These are phyloP conservation scores for Echinochloa phyllopogon DNA, from an alignment of 176 grass and related monocot genomes.

Conservation along the genomic window DNA sequence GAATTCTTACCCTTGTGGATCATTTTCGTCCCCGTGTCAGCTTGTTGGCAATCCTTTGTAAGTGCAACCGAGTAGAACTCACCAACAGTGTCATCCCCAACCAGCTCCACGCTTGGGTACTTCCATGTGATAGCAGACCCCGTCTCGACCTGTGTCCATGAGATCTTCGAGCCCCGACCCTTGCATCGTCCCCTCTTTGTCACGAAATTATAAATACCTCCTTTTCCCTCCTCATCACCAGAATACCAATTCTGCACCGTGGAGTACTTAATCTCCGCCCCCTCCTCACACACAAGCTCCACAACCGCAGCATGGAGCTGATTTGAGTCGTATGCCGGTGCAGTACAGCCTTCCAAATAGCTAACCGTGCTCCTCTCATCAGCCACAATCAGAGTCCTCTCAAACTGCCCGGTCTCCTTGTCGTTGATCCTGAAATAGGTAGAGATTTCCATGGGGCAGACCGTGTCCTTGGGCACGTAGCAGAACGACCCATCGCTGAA, in stretches of 20 bases:
- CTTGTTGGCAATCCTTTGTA: constrained; percentile 94
- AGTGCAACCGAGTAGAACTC: constrained; percentile 96
- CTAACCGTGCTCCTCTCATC: constrained; percentile 84
- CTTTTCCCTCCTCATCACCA: constrained; percentile 80
- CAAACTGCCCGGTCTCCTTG: constrained; percentile 86
- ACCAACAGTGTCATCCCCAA: constrained; percentile 79
- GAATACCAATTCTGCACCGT: constrained; percentile 99
- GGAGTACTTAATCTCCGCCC: constrained; percentile 90
- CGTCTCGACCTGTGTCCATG: constrained; percentile 98
- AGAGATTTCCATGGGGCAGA: constrained; percentile 93
- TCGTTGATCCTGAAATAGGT: constrained; percentile 98
- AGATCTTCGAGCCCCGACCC: constrained; percentile 77
- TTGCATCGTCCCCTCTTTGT: constrained; percentile 90
- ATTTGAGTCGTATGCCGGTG: constrained; percentile 80
- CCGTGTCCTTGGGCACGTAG: constrained; percentile 92
- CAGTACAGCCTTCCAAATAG: constrained; percentile 95
- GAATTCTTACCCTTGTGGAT: constrained; percentile 94
- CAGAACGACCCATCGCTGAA: constrained; percentile 98
- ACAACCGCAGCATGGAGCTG: constrained; percentile 95
- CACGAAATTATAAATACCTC: constrained; percentile 97
- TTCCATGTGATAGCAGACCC: constrained; percentile 99
- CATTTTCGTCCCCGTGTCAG: constrained; percentile 96
- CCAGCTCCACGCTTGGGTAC: constrained; percentile 87
- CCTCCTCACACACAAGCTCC: constrained; percentile 86
- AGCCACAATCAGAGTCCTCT: constrained; percentile 87